Percentiles rank a stretch among this genome's conserved stretches.
These are phyloP conservation scores for Arachnomyces sp. DNA, from an alignment of 2,329 filamentous ascomycete genomes.

Conservation along the genomic window DNA sequence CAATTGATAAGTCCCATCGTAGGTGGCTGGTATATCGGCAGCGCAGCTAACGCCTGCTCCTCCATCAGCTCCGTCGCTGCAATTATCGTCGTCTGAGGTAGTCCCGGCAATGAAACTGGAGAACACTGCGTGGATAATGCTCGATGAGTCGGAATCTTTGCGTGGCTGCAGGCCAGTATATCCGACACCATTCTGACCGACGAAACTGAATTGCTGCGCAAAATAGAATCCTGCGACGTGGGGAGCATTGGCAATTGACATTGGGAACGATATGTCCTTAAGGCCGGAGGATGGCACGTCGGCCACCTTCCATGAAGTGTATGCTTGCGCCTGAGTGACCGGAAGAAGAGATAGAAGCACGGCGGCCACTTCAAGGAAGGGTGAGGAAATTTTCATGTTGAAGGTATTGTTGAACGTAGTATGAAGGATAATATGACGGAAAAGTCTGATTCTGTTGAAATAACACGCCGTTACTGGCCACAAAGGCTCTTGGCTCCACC, in stretches of 20 bases:
- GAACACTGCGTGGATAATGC: constrained; percentile 24
- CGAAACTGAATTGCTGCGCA: constrained; percentile 22
- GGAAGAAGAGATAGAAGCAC: too few species aligned
- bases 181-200: constrained; percentile 14
- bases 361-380: too few species aligned
- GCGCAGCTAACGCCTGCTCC: constrained; percentile 21
- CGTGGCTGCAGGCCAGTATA: constrained; percentile 24
- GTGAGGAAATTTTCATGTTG: too few species aligned
- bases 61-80: constrained; percentile 21
- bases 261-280: constrained; percentile 18
- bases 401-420: too few species aligned
- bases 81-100: constrained; percentile 17
- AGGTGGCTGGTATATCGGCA: constrained; percentile 16
- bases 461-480: too few species aligned
- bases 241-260: constrained; percentile 14
- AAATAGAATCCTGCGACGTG: constrained; percentile 21
- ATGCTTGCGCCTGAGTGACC: too few species aligned
- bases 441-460: too few species aligned
- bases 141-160: constrained; percentile 8
- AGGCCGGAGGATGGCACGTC: constrained; percentile 11
- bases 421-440: too few species aligned
- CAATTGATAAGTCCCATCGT: constrained; percentile 16
- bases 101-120: constrained; percentile 23
- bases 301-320: constrained; percentile 9
- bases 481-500: too few species aligned